Evolutionary conservation across 495 filamentous ascomycete genomes (phyloP).

Genomic region (Aspergillus haitiensis): DNA sequence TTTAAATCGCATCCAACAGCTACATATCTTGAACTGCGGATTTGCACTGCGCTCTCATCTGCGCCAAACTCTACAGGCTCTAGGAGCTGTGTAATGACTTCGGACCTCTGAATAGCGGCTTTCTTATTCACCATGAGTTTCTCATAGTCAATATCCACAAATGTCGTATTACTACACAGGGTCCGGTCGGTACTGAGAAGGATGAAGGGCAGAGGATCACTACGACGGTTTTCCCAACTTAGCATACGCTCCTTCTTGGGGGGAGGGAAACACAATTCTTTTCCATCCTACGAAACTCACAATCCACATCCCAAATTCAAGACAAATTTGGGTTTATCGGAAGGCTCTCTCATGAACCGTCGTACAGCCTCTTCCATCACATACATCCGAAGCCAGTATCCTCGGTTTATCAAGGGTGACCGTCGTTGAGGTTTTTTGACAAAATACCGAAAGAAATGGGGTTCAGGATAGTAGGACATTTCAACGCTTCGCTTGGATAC

Average conservation of each 20-base stretch:
- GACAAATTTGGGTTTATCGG: slow-evolving; percentile 67
- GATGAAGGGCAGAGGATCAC: slow-evolving; percentile 89
- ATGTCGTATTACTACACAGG: slow-evolving; percentile 56
- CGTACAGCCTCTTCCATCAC: slow-evolving; percentile 72
- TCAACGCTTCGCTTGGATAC: slow-evolving; percentile 89
- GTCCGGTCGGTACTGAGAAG: slow-evolving; percentile 64
- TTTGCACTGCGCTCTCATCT: slow-evolving; percentile 47
- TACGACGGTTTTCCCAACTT: slow-evolving; percentile 39
- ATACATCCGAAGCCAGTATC: slow-evolving; percentile 83
- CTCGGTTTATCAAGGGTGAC: slow-evolving; percentile 81
- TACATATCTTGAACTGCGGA: slow-evolving; percentile 69
- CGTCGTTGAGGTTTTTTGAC: slow-evolving; percentile 79
- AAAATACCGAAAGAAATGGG: slow-evolving; percentile 83
- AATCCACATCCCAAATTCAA: slow-evolving; percentile 90
- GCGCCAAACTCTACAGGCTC: slow-evolving; percentile 47
- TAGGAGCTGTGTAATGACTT: slow-evolving; percentile 55
- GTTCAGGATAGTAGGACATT: slow-evolving; percentile 72
- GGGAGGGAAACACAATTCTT: neutral
- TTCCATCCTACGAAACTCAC: slow-evolving; percentile 54
- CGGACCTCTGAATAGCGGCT: slow-evolving; percentile 58
- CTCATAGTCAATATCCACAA: slow-evolving; percentile 86
- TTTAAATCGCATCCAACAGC: slow-evolving; percentile 83
- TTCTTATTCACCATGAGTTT: slow-evolving; percentile 77
- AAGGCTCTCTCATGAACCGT: slow-evolving; percentile 62
- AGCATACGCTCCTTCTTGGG: slow-evolving; percentile 24